Evolutionary conservation across 2,329 filamentous ascomycete genomes (phyloP), one percentile per base, ranked within the genome.

Genomic region (Fusarium sp.): DNA sequence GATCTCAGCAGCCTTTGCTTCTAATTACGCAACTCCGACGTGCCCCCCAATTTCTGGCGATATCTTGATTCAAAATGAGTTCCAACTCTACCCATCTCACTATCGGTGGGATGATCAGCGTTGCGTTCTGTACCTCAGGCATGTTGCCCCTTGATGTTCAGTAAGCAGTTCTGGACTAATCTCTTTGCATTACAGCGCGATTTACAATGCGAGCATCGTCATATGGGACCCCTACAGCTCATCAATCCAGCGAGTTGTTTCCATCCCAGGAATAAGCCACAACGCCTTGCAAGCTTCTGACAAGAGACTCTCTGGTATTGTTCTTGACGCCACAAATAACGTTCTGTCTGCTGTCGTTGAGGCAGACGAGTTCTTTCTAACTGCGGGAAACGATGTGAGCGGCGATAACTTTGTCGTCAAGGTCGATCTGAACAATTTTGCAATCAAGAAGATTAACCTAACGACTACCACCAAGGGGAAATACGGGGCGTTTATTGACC

Each of bases 61-160:
- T 33, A 33, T 49, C 11, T 7, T 49, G 2, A 33, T 33, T 12
- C 11, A 5, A 14, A 7, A 49, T 18, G 11, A 49, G 0, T 49
- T 49, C 29, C 46, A 49, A 0, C 46, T 49, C 3, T 49, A 49
- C 4, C 46, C 46, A 14, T 22, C 46, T 2, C 33, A 33, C n/a
- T 49, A 18, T 14, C n/a, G 29, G 5, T 49, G 46, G 46, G 46
- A 49, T 33, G 29, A 49, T 49, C 29, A 49, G 11, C 46, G 46
- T 1, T 49, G 29, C 15, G 7, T 49, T 5, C n/a, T 49, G 2
- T 49, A 49, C 11, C 29, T 49, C 1, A 49, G 46, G 46, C 17
- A 22, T 22, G 29, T 0, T 13, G 7, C 7, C 11, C 29, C 15
- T 7, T 7, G 0, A 5, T 15, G 0, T 7, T 3, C 0, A 18